Conservation (phyloP, 139 green algal genomes). For the Chlamydomonas eustigma region DNA sequence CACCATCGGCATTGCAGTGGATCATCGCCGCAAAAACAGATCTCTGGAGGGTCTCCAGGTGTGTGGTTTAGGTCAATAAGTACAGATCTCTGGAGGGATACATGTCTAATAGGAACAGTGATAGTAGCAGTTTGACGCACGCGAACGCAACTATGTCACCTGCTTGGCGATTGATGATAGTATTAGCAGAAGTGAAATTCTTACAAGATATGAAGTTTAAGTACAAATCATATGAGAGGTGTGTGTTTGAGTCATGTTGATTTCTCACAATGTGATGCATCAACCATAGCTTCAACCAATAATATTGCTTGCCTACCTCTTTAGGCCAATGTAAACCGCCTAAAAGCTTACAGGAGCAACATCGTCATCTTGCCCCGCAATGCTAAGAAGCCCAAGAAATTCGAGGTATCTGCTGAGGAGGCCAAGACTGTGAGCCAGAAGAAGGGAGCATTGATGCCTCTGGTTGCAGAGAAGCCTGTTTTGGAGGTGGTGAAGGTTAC, state of each 20-base stretch:
- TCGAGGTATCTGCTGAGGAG: constrained; percentile 77
- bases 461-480: constrained; percentile 31
- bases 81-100: too few relatives aligned
- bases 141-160: too few relatives aligned
- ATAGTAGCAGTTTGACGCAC: too few relatives aligned
- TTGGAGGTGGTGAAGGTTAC: constrained; percentile 85
- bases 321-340: constrained; percentile 87
- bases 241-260: too few relatives aligned
- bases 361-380: constrained; percentile 93
- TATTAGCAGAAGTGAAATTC: too few relatives aligned
- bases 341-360: constrained; percentile 97
- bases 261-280: too few relatives aligned
- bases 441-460: constrained; percentile 18
- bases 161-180: too few relatives aligned
- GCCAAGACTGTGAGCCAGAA: constrained; percentile 59
- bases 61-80: constrained; percentile 13
- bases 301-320: too few relatives aligned
- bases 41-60: constrained; percentile 91
- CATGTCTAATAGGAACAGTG: too few relatives aligned
- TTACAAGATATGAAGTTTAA: too few relatives aligned
- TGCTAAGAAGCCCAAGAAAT: constrained; percentile 89
- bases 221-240: too few relatives aligned
- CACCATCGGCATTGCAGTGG: constrained; percentile 96
- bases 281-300: too few relatives aligned
- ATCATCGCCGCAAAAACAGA: constrained; percentile 91